A percentile compares a stretch with the other conserved stretches of the same genome.
These are phyloP conservation scores for Tuber melanosporum DNA, from an alignment of 495 filamentous ascomycete genomes.

Conservation along the genomic window DNA sequence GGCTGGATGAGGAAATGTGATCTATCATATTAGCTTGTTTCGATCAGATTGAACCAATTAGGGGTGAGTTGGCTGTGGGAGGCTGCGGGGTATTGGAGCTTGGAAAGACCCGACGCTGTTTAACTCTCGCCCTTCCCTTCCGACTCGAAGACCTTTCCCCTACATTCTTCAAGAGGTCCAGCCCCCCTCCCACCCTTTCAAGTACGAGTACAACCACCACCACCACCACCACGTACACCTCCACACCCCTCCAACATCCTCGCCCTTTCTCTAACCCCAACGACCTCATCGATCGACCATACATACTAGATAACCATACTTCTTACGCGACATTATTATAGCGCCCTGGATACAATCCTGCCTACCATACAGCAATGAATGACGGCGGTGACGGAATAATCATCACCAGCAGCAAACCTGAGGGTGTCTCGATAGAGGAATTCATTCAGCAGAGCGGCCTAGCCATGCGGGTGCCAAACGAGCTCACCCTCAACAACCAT, in stretches of 20 bases:
- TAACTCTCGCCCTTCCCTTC: background rate
- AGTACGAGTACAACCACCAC: background rate
- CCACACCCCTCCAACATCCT: slow-evolving; percentile 2
- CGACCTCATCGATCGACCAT: slow-evolving; percentile 3
- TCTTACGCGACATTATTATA: background rate
- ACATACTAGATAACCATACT: background rate
- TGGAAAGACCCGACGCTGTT: background rate
- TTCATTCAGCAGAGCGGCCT: slow-evolving; percentile 15
- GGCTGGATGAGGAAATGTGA: slow-evolving; percentile 5
- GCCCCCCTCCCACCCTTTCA: background rate
- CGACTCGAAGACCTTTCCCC: background rate
- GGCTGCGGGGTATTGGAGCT: slow-evolving; percentile 4
- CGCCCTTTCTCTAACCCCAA: background rate
- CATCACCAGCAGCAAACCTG: slow-evolving; percentile 26
- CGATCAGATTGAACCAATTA: slow-evolving; percentile 5
- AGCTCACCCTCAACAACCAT: slow-evolving; percentile 1
- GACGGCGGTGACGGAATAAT: slow-evolving; percentile 34
- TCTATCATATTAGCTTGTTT: slow-evolving; percentile 2
- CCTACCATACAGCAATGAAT: slow-evolving; percentile 27
- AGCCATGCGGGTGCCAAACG: slow-evolving; percentile 16
- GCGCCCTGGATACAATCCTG: slow-evolving; percentile 1
- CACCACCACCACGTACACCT: background rate
- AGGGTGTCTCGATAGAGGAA: slow-evolving; percentile 31
- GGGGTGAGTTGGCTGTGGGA: background rate
- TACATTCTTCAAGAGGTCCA: background rate